Percentiles rank a stretch among this genome's conserved stretches.
Evolutionary conservation across 1,139 yeast species (phyloP).

Genomic region (Scheffersomyces titani): DNA sequence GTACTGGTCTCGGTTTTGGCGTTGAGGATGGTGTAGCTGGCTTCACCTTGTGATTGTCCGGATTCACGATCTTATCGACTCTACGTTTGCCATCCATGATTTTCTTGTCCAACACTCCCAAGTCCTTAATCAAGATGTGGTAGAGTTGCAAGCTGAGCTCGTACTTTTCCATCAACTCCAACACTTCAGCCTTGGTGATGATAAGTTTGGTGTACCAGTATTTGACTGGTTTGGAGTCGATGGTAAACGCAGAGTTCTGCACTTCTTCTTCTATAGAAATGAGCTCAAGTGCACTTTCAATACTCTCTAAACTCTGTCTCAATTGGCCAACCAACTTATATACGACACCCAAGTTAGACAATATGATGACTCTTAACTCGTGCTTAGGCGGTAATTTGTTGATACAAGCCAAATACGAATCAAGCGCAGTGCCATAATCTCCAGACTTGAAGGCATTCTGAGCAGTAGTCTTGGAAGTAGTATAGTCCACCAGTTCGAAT

Average conservation of each 20-base stretch:
- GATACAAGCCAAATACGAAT: constrained; percentile 62
- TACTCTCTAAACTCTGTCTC: constrained; percentile 55
- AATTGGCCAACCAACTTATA: constrained; percentile 74
- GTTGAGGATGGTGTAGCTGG: constrained; percentile 19
- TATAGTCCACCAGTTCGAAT: constrained; percentile 52
- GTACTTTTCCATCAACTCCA: constrained; percentile 75
- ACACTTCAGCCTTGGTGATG: constrained; percentile 75
- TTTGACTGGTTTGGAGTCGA: constrained; percentile 58
- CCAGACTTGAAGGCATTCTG: constrained; percentile 70
- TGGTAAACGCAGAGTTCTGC: constrained; percentile 18
- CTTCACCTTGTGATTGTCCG: constrained; percentile 23
- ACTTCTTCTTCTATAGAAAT: constrained; percentile 46
- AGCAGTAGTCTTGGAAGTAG: constrained; percentile 61
- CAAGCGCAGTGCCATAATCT: constrained; percentile 72
- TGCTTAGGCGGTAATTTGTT: constrained; percentile 65
- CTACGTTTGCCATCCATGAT: constrained; percentile 83
- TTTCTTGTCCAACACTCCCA: constrained; percentile 63
- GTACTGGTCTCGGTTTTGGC: constrained; percentile 20
- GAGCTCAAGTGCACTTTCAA: constrained; percentile 58
- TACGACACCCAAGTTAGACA: constrained; percentile 77
- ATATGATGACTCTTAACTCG: constrained; percentile 64
- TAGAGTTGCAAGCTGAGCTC: constrained; percentile 64
- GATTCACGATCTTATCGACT: constrained; percentile 65
- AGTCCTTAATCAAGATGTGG: constrained; percentile 57
- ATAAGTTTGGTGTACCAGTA: constrained; percentile 75